Conservation (phyloP, 2,329 filamentous ascomycete species). For the Penicillium sp. region DNA sequence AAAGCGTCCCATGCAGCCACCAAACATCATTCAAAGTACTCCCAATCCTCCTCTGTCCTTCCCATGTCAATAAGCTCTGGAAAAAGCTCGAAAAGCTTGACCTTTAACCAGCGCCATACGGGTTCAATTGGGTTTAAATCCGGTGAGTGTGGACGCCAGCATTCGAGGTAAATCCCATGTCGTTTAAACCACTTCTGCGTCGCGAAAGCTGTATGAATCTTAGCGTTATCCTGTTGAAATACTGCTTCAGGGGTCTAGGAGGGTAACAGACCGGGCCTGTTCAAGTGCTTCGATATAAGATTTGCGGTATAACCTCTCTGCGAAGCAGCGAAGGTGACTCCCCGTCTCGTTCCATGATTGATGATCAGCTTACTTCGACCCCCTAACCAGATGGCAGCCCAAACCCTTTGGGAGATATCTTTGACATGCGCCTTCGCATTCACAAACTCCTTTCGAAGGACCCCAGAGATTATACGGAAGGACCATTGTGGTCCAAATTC, state of each 20-base stretch:
- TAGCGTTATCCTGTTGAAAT: background rate
- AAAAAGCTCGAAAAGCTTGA: too few relatives aligned
- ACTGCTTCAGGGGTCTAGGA: background rate
- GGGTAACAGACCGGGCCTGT: background rate
- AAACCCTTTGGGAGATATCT: background rate
- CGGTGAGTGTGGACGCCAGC: too few relatives aligned
- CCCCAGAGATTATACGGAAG: background rate
- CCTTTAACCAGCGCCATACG: too few relatives aligned
- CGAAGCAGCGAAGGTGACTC: background rate
- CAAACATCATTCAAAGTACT: too few relatives aligned
- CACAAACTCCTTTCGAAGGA: background rate
- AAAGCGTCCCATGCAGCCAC: too few relatives aligned
- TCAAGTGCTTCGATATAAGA: background rate
- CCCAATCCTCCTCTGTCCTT: too few relatives aligned
- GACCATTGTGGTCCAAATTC: background rate
- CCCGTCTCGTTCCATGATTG: background rate
- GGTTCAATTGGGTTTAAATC: too few relatives aligned
- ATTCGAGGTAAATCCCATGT: too few relatives aligned
- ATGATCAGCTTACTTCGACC: background rate
- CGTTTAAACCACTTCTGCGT: too few relatives aligned
- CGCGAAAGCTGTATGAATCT: background rate
- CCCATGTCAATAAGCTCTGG: too few relatives aligned
- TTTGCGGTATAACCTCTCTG: background rate
- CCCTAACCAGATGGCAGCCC: background rate
- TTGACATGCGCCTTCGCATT: background rate